Evolutionary conservation across 441 rosid genomes (phyloP).

Genomic region (Omphalea diandra): DNA sequence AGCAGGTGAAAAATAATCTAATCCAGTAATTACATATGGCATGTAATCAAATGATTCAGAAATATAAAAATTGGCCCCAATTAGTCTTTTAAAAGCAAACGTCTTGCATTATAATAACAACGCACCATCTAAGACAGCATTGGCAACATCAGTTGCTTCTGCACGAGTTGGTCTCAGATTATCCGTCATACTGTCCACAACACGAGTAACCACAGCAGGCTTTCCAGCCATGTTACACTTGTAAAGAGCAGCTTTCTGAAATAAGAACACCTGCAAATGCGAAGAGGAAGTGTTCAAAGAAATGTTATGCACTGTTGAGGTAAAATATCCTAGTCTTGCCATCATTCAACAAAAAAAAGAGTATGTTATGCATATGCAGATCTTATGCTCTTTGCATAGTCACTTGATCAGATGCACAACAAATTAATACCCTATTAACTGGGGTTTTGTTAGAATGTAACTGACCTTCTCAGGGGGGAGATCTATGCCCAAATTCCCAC

Average conservation of each 20-base stretch:
- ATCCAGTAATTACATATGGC: background rate
- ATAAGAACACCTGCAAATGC: slow-evolving; percentile 75
- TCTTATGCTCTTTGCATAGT: background rate
- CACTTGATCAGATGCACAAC: background rate
- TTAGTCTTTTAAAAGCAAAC: slow-evolving; percentile 11
- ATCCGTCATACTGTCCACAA: slow-evolving; percentile 98
- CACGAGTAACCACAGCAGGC: slow-evolving; percentile 97
- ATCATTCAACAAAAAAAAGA: background rate
- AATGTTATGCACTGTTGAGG: too few species aligned
- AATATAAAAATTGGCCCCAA: background rate
- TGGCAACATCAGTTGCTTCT: slow-evolving; percentile 99
- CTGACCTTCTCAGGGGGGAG: slow-evolving; percentile 97
- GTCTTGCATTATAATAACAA: background rate
- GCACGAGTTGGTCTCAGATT: slow-evolving; percentile 99
- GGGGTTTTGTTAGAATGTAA: background rate
- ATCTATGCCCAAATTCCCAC: slow-evolving; percentile 98
- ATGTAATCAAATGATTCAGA: background rate
- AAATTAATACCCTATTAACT: background rate
- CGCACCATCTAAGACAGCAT: slow-evolving; percentile 95
- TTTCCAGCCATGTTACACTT: slow-evolving; percentile 99
- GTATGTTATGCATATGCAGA: background rate
- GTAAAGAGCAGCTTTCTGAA: slow-evolving; percentile 95
- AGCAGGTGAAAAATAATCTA: background rate
- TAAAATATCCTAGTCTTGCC: background rate
- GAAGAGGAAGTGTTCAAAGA: slow-evolving; percentile 5